phyloP scores from a whole-genome alignment of 2,329 filamentous ascomycete species.

The Paracoccidioides lutzii region DNA sequence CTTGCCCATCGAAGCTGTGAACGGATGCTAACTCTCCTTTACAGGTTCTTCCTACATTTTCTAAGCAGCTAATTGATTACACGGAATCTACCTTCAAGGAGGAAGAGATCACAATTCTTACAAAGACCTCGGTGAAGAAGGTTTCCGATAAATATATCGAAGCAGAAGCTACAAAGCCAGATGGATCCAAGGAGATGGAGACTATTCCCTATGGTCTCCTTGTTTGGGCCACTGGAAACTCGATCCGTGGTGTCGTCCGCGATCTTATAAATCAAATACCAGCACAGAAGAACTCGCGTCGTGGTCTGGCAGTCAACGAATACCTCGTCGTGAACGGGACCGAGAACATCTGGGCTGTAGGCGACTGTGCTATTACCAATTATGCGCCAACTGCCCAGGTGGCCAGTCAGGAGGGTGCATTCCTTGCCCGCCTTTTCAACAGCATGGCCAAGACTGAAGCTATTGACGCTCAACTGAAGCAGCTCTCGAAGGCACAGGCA shows the following conservation, averaged over 20 bases:
- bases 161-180: conserved; percentile 67
- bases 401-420: conserved; percentile 85
- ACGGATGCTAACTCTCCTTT: conserved; percentile 7
- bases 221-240: conserved; percentile 97
- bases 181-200: conserved; percentile 71
- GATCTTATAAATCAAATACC: conserved; percentile 88
- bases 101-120: conserved; percentile 93
- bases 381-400: conserved; percentile 98
- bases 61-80: conserved; percentile 98
- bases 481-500: conserved; percentile 52
- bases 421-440: conserved; percentile 93
- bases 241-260: conserved; percentile 73
- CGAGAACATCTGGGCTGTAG: conserved; percentile 94
- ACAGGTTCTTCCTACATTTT: conserved; percentile 85
- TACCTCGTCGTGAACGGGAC: conserved; percentile 96
- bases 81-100: conserved; percentile 98
- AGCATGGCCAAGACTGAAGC: conserved; percentile 92
- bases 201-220: conserved; percentile 86
- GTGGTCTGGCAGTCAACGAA: conserved; percentile 93
- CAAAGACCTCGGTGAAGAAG: conserved; percentile 98
- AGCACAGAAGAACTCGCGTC: conserved; percentile 86
- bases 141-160: conserved; percentile 89
- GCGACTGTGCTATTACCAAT: conserved; percentile 93
- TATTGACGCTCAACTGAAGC: conserved; percentile 61
- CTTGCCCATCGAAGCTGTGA: neutral